A percentile compares a stretch with the other conserved stretches of the same genome.
Conservation (phyloP, 441 rosid species). For the Brassica balearica region DNA sequence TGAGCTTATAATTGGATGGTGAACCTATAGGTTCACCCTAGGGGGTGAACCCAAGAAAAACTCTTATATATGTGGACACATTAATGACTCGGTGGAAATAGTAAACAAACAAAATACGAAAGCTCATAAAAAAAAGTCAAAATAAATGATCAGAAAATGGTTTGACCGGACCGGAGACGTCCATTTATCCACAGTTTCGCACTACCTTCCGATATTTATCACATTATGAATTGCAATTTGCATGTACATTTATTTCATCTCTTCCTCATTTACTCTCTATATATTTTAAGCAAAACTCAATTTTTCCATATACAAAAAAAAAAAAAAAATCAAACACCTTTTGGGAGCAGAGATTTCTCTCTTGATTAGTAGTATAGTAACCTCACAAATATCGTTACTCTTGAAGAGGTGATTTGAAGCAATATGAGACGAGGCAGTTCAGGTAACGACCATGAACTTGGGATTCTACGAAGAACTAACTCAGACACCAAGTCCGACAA, state of each 20-base stretch:
- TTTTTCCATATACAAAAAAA: conserved; percentile 25
- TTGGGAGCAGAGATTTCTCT: conserved; percentile 11
- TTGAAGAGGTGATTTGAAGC: not conserved
- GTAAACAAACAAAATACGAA: not conserved
- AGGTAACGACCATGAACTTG: conserved; percentile 41
- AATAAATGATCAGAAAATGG: conserved; percentile 35
- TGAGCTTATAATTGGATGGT: too few relatives aligned
- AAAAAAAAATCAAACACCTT: conserved; percentile 24
- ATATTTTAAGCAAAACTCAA: conserved; percentile 12
- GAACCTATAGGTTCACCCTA: too few relatives aligned
- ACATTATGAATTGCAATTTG: conserved; percentile 28
- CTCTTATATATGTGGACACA: not conserved
- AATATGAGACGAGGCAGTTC: conserved; percentile 47
- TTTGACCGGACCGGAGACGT: conserved; percentile 35
- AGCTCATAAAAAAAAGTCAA: conserved; percentile 9
- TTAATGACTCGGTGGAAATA: conserved; percentile 1
- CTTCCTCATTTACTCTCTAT: conserved; percentile 20
- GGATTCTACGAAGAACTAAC: conserved; percentile 48
- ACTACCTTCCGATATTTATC: conserved; percentile 37
- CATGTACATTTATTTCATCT: conserved; percentile 26
- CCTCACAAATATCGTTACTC: not conserved
- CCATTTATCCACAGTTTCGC: conserved; percentile 40
- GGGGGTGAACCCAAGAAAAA: too few relatives aligned
- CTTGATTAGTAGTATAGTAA: not conserved
- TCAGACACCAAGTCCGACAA: conserved; percentile 66